Conservation (phyloP, 495 filamentous ascomycete species). For the Penicillium steckii region DNA sequence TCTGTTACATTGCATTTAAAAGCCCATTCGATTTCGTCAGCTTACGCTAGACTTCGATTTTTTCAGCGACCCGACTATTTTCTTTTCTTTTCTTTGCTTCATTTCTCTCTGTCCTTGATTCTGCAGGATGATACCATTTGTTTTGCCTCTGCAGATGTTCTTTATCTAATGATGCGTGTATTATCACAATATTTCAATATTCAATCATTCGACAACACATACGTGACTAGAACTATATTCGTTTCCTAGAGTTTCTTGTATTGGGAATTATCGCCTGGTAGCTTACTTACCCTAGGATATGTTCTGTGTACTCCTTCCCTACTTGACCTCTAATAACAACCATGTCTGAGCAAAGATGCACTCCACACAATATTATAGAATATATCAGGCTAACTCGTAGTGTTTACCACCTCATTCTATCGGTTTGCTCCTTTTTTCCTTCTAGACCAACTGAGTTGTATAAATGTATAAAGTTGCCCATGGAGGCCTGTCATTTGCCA, state of each 20-base stretch:
- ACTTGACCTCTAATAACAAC: too few relatives aligned
- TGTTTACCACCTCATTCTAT: too few relatives aligned
- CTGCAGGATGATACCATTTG: conserved; percentile 44
- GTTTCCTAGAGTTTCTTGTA: too few relatives aligned
- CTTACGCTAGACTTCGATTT: conserved; percentile 18
- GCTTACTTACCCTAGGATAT: too few relatives aligned
- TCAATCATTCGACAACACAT: too few relatives aligned
- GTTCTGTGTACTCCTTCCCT: too few relatives aligned
- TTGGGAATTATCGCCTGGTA: too few relatives aligned
- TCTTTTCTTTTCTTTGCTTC: conserved; percentile 14
- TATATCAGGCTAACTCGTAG: too few relatives aligned
- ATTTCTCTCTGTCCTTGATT: conserved; percentile 15
- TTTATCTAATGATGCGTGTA: conserved; percentile 28
- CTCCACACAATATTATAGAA: too few relatives aligned
- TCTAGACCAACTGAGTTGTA: too few relatives aligned
- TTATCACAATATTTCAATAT: conserved; percentile 17
- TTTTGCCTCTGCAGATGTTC: conserved; percentile 26
- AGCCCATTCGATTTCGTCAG: conserved; percentile 23
- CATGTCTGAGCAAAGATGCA: too few relatives aligned
- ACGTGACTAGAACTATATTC: neutral
- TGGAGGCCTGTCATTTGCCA: neutral
- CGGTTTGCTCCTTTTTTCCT: neutral
- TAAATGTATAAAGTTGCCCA: too few relatives aligned
- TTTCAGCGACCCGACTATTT: conserved; percentile 23
- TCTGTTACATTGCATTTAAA: conserved; percentile 30